Evolutionary conservation across 192 early-diverging fungal species (phyloP).

Genomic region (Entomortierella parvispora): DNA sequence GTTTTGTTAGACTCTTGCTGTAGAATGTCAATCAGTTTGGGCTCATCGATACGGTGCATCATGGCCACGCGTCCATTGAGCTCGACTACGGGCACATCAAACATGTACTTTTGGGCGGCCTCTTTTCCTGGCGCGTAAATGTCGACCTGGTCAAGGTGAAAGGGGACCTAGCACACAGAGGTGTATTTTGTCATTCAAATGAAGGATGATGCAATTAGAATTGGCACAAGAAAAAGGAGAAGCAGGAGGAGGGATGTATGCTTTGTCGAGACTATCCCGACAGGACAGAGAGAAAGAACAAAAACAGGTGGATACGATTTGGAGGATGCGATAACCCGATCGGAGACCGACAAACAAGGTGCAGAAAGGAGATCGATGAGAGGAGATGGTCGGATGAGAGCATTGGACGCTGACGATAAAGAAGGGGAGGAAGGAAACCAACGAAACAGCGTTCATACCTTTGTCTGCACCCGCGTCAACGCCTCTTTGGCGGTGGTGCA

Average conservation of each 20-base stretch:
- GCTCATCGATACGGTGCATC: slow-evolving; percentile 58
- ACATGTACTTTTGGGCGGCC: slow-evolving; percentile 59
- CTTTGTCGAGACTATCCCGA: no score
- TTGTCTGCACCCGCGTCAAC: slow-evolving; percentile 54
- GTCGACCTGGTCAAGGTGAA: slow-evolving; percentile 45
- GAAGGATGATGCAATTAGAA: no score
- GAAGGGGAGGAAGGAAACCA: not conserved
- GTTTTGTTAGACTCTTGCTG: not conserved
- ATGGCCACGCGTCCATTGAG: slow-evolving; percentile 56
- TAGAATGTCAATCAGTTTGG: slow-evolving; percentile 51
- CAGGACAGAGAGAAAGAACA: no score
- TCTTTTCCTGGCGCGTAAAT: slow-evolving; percentile 48
- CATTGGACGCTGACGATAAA: no score
- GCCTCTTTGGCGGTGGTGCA: slow-evolving; percentile 60
- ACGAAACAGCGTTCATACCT: slow-evolving; percentile 39
- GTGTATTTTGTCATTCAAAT: no score
- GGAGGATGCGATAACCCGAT: no score
- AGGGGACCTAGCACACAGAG: slow-evolving; percentile 21
- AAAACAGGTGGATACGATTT: no score
- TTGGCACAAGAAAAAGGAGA: not conserved
- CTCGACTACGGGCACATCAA: slow-evolving; percentile 65
- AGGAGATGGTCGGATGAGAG: no score
- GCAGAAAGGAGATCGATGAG: not conserved
- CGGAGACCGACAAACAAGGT: no score
- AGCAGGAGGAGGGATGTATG: not conserved